A percentile compares a stretch with the other conserved stretches of the same genome.
Conservation (phyloP, 2,329 filamentous ascomycete species). For the Ophiostoma angusticollis region DNA sequence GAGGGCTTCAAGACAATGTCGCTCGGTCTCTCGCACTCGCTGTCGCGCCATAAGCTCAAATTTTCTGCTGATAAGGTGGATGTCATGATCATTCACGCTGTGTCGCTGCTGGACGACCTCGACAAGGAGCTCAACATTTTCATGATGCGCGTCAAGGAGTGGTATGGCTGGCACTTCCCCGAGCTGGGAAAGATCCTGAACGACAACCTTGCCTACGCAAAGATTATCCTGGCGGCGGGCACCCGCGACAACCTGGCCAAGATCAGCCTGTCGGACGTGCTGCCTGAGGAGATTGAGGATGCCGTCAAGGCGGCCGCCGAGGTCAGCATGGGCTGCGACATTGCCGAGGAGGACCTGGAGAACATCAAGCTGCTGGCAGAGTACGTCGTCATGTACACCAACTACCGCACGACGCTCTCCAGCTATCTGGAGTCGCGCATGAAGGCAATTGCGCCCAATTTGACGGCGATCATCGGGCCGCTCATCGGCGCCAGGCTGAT, state of each 20-base stretch:
- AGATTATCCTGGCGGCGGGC: constrained; percentile 77
- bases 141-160: constrained; percentile 98
- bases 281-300: constrained; percentile 88
- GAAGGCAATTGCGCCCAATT: constrained; percentile 91
- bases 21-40: constrained; percentile 89
- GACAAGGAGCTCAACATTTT: constrained; percentile 99
- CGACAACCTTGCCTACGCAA: constrained; percentile 90
- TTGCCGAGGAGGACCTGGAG: constrained; percentile 79
- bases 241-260: constrained; percentile 69
- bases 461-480: constrained; percentile 85
- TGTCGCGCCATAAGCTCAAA: constrained; percentile 95
- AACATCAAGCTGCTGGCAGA: constrained; percentile 88
- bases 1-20: constrained; percentile 89
- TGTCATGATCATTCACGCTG: constrained; percentile 97
- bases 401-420: constrained; percentile 78
- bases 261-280: constrained; percentile 73
- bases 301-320: constrained; percentile 90
- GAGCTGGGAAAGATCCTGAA: constrained; percentile 95
- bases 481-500: constrained; percentile 91
- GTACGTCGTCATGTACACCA: constrained; percentile 83
- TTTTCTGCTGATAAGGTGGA: constrained; percentile 98
- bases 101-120: constrained; percentile 83
- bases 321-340: constrained; percentile 97
- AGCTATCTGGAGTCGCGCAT: constrained; percentile 86
- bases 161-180: constrained; percentile 99